Conservation (phyloP, 78 protist species). For the Speleostelium caveatum region DNA sequence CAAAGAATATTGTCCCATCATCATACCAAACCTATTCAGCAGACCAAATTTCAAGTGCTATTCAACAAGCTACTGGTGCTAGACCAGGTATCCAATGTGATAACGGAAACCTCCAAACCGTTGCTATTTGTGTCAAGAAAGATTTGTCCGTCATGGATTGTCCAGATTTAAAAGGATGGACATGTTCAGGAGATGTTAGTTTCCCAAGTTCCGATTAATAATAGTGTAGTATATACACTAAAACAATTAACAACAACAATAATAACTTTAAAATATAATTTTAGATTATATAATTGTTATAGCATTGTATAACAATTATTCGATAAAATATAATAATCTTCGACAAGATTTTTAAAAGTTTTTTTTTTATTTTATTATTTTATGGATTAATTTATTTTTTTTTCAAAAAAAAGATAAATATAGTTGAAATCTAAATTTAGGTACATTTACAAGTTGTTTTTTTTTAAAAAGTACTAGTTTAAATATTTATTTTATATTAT, state of each 20-base stretch:
- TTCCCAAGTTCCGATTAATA: slow-evolving; percentile 39
- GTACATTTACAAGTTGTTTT: no score
- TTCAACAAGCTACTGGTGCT: not conserved
- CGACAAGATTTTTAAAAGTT: no score
- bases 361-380: no score
- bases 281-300: no score
- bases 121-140: slow-evolving; percentile 33
- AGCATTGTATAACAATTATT: no score
- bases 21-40: not conserved
- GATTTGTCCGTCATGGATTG: slow-evolving; percentile 22
- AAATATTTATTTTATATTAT: no score
- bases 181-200: slow-evolving; percentile 21
- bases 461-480: not conserved
- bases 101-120: not conserved
- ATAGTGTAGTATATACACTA: not conserved
- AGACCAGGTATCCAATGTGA: slow-evolving; percentile 37
- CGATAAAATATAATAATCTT: no score
- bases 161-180: slow-evolving; percentile 36
- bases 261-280: no score
- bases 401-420: no score
- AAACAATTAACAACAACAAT: no score
- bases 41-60: not conserved
- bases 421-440: no score
- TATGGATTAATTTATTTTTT: no score
- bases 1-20: slow-evolving; percentile 7